Percentiles rank a stretch among this genome's conserved stretches.
Conservation (phyloP, 192 early-diverging fungal genomes). For the Coemansia sp. region DNA sequence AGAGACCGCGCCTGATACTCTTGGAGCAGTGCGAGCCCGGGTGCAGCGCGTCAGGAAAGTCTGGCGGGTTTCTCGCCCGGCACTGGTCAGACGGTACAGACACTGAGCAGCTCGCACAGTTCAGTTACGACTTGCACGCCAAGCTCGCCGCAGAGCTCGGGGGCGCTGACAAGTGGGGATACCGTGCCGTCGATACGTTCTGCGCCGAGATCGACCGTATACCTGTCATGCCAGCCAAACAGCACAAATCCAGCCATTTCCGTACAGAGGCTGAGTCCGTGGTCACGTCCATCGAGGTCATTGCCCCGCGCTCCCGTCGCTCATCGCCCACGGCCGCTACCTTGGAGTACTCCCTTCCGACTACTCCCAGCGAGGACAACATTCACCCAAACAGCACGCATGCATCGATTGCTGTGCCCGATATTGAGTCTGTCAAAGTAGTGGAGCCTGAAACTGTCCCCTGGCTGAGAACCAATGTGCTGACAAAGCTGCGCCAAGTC, state of each 20-base stretch:
- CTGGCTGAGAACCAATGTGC: slow-evolving; percentile 36
- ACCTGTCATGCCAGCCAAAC: slow-evolving; percentile 44
- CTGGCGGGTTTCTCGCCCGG: slow-evolving; percentile 51
- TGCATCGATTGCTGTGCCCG: slow-evolving; percentile 43
- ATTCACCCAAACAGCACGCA: slow-evolving; percentile 36
- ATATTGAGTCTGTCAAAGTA: slow-evolving; percentile 31
- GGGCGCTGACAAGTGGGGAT: slow-evolving; percentile 45
- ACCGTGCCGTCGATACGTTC: slow-evolving; percentile 41
- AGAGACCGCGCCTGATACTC: slow-evolving; percentile 44
- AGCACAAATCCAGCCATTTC: slow-evolving; percentile 35
- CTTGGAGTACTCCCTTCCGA: slow-evolving; percentile 17
- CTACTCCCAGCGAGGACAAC: slow-evolving; percentile 12
- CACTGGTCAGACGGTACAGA: slow-evolving; percentile 55
- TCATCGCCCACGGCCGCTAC: slow-evolving; percentile 15
- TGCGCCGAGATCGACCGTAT: slow-evolving; percentile 52
- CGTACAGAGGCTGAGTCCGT: slow-evolving; percentile 39
- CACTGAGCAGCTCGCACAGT: slow-evolving; percentile 50
- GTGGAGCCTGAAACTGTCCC: slow-evolving; percentile 37
- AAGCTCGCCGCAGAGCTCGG: slow-evolving; percentile 41
- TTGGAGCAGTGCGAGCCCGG: slow-evolving; percentile 50
- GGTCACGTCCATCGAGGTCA: slow-evolving; percentile 50
- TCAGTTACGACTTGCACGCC: slow-evolving; percentile 52
- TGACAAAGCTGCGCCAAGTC: slow-evolving; percentile 45
- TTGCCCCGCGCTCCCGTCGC: slow-evolving; percentile 26
- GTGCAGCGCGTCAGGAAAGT: slow-evolving; percentile 51